Percentiles rank a stretch among this genome's conserved stretches.
Conservation (phyloP, 2,329 filamentous ascomycete species). For the Ophiognomonia clavigignenti-juglandacearum region DNA sequence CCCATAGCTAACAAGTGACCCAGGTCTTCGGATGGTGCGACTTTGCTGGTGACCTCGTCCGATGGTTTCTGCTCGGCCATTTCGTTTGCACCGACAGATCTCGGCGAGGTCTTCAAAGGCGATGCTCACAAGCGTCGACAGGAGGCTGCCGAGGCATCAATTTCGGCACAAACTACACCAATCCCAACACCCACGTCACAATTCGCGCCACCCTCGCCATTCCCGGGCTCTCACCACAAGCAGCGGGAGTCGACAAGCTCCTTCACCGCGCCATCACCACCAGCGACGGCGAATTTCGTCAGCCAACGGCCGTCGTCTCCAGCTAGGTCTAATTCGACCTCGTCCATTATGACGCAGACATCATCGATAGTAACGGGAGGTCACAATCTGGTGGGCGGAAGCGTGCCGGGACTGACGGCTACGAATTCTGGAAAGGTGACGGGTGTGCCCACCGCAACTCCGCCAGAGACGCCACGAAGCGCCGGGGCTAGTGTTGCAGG, state of each 20-base stretch:
- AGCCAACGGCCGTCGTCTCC: constrained; percentile 70
- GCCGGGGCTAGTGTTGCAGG: constrained; percentile 51
- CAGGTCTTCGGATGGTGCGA: constrained; percentile 47
- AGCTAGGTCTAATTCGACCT: constrained; percentile 78
- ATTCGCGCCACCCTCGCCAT: constrained; percentile 59
- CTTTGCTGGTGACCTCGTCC: constrained; percentile 88
- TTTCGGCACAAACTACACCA: constrained; percentile 62
- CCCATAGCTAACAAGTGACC: constrained; percentile 24
- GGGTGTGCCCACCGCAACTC: constrained; percentile 74
- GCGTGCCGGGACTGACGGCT: constrained; percentile 71
- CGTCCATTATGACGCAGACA: constrained; percentile 67
- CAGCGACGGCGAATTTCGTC: constrained; percentile 52
- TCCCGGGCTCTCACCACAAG: constrained; percentile 43
- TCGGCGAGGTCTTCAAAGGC: constrained; percentile 76
- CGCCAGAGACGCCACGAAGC: constrained; percentile 78
- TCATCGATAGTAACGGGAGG: constrained; percentile 38
- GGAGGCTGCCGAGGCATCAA: constrained; percentile 33
- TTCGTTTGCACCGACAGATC: constrained; percentile 76
- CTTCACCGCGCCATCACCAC: constrained; percentile 53
- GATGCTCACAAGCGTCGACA: constrained; percentile 47
- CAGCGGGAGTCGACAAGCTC: constrained; percentile 56
- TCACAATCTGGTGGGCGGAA: constrained; percentile 73
- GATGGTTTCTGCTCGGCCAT: constrained; percentile 96
- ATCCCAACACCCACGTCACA: constrained; percentile 64
- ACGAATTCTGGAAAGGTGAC: constrained; percentile 61